Percentiles rank a stretch among this genome's conserved stretches.
Evolutionary conservation across 305 asterid genomes (phyloP).

Genomic region (Fraxinus sp.): DNA sequence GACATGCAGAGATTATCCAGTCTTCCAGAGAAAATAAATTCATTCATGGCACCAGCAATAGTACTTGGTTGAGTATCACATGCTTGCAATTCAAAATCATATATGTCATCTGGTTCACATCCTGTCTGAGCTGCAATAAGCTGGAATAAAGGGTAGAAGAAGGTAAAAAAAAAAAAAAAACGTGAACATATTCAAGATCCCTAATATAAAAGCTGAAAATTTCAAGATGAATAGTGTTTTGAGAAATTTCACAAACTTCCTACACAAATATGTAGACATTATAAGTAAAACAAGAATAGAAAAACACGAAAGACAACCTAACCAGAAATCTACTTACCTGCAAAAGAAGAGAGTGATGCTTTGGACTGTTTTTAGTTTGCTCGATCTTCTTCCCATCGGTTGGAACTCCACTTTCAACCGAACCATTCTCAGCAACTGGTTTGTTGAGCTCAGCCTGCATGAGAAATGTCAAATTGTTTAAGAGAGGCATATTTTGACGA

Average conservation of each 20-base stretch:
- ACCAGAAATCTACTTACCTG: conserved; percentile 41
- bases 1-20: conserved; percentile 95
- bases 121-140: conserved; percentile 61
- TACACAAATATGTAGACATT: neutral
- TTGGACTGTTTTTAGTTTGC: conserved; percentile 34
- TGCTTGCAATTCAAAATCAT: conserved; percentile 92
- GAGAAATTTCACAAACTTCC: conserved; percentile 1
- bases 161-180: neutral
- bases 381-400: conserved; percentile 37
- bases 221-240: neutral
- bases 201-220: conserved; percentile 6
- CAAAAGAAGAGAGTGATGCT: conserved; percentile 83
- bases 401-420: conserved; percentile 38
- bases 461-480: conserved; percentile 6
- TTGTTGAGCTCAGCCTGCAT: conserved; percentile 78
- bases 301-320: conserved; percentile 9
- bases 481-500: conserved; percentile 9
- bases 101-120: conserved; percentile 71
- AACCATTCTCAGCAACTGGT: conserved; percentile 49
- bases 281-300: neutral
- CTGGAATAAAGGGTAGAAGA: conserved; percentile 33
- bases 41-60: conserved; percentile 86
- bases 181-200: conserved; percentile 5
- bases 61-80: conserved; percentile 90
- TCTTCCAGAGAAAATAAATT: conserved; percentile 89